Base-by-base conservation (phyloP, 129 eudicot species). In the Artemisia argyi region DNA sequence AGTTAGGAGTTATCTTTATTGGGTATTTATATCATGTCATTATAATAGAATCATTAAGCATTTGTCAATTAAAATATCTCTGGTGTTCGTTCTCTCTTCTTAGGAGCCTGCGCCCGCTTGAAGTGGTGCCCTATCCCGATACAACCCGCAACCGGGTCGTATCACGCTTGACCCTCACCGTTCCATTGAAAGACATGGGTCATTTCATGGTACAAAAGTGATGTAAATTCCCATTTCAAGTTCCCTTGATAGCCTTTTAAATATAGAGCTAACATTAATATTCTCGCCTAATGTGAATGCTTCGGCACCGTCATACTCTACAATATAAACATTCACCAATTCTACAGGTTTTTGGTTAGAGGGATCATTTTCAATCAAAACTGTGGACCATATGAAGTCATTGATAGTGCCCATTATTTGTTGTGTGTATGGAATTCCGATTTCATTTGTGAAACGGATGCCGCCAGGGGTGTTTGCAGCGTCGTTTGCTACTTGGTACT, bases 181-280 rank as follows among this genome's bases (percentile, higher is more conserved):
- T 39, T 42, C 88, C 85, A 84, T 58, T 71, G 76, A 7, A 58
- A 46, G 15, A 71, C 66, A 14, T 71, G 75, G 39, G 75, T 71
- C 65, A 19, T 80, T 46, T 84, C 88, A 70, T 84, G 88, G 69
- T 74, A 61, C 42, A 84, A 4, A 2, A 68, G 68, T 20, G 60
- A 20, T 22, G 60, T 66, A 39, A 66, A 76, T 46, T 24, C 59
- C 68, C 44, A 14, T 59, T 67, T 76, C 51, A 76, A 3, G 61
- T 57, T 58, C 49, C 65, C 80, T 2, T 14, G 7, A 26, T 54
- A 26, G 47, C 35, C 64, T 32, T 61, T 2, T 58, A 76, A 3
- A 22, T 22, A 65, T 3, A 9, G 60, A 22, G n/a, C 75, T 68
- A 15, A 76, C 26, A 5, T 76, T 76, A 28, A 76, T 68, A 19